Evolutionary conservation across 306 rosid species (phyloP).

Genomic region (Vigna nakashimae): DNA sequence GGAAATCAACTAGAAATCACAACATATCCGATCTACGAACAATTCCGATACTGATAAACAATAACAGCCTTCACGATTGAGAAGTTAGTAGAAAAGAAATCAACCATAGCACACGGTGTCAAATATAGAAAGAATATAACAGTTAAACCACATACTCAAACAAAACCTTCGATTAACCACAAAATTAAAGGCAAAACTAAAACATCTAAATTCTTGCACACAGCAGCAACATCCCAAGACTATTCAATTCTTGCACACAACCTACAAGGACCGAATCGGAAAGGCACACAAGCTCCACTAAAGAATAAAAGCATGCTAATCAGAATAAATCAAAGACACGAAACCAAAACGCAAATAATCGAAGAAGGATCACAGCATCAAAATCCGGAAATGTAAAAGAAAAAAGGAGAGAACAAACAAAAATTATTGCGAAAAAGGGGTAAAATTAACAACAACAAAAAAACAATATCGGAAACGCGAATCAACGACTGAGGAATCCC

Average conservation of each 20-base stretch:
- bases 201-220: neutral
- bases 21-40: conserved; percentile 16
- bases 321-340: neutral
- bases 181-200: conserved; percentile 4
- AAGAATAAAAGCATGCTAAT: neutral
- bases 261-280: conserved; percentile 27
- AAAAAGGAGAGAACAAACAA: conserved; percentile 13
- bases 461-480: conserved; percentile 19
- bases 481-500: conserved; percentile 43
- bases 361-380: conserved; percentile 34
- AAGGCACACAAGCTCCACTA: neutral
- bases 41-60: conserved; percentile 1
- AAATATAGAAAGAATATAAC: neutral
- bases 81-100: conserved; percentile 1
- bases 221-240: conserved; percentile 5
- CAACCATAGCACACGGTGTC: neutral
- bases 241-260: neutral
- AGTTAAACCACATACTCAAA: neutral
- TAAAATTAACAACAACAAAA: neutral
- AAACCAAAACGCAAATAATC: conserved; percentile 28
- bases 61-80: neutral
- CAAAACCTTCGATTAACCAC: neutral
- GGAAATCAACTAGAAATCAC: neutral
- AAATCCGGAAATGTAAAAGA: conserved; percentile 34
- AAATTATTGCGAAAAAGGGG: neutral